A percentile compares a stretch with the other conserved stretches of the same genome.
Evolutionary conservation across 768 basidiomycete species (phyloP).

Genomic region (Panellus pusillus): DNA sequence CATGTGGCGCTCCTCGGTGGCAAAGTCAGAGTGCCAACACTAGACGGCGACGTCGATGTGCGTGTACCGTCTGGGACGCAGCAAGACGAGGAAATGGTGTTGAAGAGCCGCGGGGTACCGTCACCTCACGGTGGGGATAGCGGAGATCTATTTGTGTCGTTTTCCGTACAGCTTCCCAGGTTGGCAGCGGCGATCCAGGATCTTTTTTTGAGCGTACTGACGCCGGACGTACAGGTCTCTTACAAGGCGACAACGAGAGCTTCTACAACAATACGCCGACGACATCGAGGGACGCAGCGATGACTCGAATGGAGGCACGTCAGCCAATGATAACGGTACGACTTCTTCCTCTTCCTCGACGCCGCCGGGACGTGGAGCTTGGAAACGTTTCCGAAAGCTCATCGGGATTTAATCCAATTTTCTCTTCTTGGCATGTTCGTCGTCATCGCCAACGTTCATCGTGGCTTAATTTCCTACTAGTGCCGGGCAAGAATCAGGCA

Average conservation of each 20-base stretch:
- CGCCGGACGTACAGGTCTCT: conserved; percentile 58
- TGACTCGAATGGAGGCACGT: conserved; percentile 27
- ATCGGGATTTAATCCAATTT: conserved; percentile 65
- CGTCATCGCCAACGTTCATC: conserved; percentile 29
- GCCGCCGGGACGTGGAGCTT: conserved; percentile 59
- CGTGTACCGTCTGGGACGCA: conserved; percentile 92
- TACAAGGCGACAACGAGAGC: conserved; percentile 78
- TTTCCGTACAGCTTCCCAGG: conserved; percentile 89
- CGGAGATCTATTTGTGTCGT: conserved; percentile 89
- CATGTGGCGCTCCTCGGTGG: conserved; percentile 94
- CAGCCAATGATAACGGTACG: conserved; percentile 70
- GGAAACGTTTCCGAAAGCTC: conserved; percentile 67
- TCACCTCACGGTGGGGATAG: conserved; percentile 57
- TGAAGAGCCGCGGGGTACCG: conserved; percentile 82
- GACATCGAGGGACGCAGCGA: conserved; percentile 76
- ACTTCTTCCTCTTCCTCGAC: conserved; percentile 59
- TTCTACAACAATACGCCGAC: conserved; percentile 87
- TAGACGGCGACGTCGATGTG: conserved; percentile 95
- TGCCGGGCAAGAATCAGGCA: conserved; percentile 26
- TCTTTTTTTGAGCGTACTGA: conserved; percentile 8
- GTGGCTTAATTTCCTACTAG: conserved; percentile 27
- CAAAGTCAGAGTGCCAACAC: conserved; percentile 85
- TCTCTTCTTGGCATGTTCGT: conserved; percentile 47
- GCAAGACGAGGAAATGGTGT: conserved; percentile 94
- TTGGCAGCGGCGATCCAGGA: conserved; percentile 37